Conservation (phyloP, 257 asterid species). For the Solanum sparsipilum region DNA sequence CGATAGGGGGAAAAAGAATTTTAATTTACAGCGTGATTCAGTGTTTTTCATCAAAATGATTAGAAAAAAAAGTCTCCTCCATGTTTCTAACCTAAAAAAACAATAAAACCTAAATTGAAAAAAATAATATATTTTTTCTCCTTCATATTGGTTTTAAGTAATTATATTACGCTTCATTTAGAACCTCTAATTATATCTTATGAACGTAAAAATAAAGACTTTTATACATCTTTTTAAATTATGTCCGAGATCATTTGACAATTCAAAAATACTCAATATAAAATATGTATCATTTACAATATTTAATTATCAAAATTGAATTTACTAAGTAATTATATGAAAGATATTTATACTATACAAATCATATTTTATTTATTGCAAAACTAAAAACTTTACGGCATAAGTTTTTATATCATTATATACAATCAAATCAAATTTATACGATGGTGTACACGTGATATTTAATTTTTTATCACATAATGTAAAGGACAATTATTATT, state of each 20-base stretch:
- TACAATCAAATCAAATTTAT: not conserved
- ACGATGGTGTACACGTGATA: not conserved
- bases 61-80: not conserved
- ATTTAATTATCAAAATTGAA: too few species aligned
- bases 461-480: too few species aligned
- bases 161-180: too few species aligned
- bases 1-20: not conserved
- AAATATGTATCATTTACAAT: too few species aligned
- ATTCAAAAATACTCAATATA: not conserved
- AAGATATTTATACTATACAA: not conserved
- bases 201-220: too few species aligned
- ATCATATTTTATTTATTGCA: not conserved
- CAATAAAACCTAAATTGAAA: not conserved
- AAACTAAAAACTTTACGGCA: not conserved
- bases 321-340: too few species aligned
- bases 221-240: not conserved
- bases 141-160: not conserved
- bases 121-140: not conserved
- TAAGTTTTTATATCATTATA: too few species aligned
- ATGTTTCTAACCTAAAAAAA: not conserved
- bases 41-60: not conserved
- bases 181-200: not conserved
- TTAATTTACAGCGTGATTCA: not conserved
- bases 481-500: not conserved
- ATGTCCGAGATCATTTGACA: too few species aligned